Base-by-base conservation (phyloP, 768 basidiomycete genomes). In the Boletales sp. region DNA sequence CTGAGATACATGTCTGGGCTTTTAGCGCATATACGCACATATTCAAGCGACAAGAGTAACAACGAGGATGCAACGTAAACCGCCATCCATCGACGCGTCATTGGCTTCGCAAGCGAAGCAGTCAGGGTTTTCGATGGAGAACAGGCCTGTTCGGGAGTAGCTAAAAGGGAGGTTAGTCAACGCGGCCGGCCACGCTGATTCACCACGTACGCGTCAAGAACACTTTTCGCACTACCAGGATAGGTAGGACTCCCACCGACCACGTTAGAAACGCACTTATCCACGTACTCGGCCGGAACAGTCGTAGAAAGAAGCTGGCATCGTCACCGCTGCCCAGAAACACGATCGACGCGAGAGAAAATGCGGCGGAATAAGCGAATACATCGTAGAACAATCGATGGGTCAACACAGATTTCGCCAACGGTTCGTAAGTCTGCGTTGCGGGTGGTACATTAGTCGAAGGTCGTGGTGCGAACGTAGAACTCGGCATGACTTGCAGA, bases 391-490 rank as follows among this genome's bases (percentile, higher is more conserved):
- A 68, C 8, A 87, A 77, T 36, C 86, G 79, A 58, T 81, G 80
- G 44, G 73, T 77, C 40, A 90, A 74, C 6, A 84, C 73, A 3
- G 75, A 66, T 59, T 84, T 87, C 2, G 82, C 78, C 40, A 81
- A 75, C 9, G 86, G 86, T 54, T 87, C 83, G 61, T 82, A 90
- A 1, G 73, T 67, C 55, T 82, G 76, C 6, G 75, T 68, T 2
- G 86, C 65, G 0, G 82, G 73, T 1, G 85, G 83, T 6, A 88
- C 67, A 1, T 76, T 69, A 0, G 81, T 80, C 2, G 83, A 67
- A 0, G 81, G 68, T 43, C 79, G 79, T n/a, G 74, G 58, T 1
- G 56, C 55, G 29, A 63, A 56, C 36, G 36, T 37, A 37, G 36
- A 37, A n/a, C 24, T 24, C 24, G 36, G 8, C 36, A 17, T 37